phyloP scores from a whole-genome alignment of 345 rosid species.

The Syzygium grande region DNA sequence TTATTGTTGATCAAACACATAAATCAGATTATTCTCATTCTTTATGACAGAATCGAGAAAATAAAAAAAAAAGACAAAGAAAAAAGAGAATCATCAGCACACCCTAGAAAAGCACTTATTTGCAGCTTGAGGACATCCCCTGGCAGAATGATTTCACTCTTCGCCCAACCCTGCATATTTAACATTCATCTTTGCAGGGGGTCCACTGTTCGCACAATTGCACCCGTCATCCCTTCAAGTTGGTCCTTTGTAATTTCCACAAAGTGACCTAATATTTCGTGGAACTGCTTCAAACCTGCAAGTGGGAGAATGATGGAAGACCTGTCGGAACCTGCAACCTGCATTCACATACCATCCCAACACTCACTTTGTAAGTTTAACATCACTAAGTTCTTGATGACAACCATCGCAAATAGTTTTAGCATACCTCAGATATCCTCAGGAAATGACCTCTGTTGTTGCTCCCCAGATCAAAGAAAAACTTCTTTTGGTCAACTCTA shows the following conservation, averaged over 20 bases:
- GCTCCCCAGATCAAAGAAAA: constrained; percentile 93
- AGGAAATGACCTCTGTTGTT: constrained; percentile 94
- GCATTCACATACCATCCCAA: constrained; percentile 3
- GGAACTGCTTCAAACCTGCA: constrained; percentile 89
- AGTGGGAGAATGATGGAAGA: constrained; percentile 95
- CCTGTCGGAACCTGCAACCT: constrained; percentile 95
- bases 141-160: background rate
- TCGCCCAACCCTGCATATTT: background rate
- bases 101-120: background rate
- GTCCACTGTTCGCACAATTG: constrained; percentile 82
- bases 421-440: constrained; percentile 84
- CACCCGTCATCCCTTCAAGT: constrained; percentile 85
- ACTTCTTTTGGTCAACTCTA: constrained; percentile 87
- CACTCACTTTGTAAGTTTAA: background rate
- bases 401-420: background rate
- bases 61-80: background rate
- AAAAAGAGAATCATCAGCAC: background rate
- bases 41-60: background rate
- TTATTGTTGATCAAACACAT: background rate
- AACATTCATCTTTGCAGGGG: constrained; percentile 77
- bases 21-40: background rate
- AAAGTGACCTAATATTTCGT: constrained; percentile 87
- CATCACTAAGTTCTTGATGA: background rate
- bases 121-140: background rate
- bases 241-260: constrained; percentile 92